Evolutionary conservation across 2,329 filamentous ascomycete species (phyloP).

Genomic region (Diplodia intermedia): DNA sequence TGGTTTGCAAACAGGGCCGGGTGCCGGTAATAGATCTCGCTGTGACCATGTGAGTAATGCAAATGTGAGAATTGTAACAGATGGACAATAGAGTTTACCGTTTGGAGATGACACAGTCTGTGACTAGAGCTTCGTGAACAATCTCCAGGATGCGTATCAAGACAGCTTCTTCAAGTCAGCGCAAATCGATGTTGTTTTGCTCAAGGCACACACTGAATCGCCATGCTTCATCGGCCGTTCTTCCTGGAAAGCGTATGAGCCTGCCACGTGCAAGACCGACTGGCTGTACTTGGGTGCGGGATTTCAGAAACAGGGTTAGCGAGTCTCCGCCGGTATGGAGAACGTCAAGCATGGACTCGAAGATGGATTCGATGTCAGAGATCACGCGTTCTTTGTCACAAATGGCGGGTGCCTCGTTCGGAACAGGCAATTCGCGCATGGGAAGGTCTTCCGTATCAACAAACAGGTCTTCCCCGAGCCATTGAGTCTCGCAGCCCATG

Average conservation of each 20-base stretch:
- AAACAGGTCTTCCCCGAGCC: conserved; percentile 11
- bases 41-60: conserved; percentile 45
- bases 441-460: conserved; percentile 26
- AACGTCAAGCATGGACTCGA: conserved; percentile 60
- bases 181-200: not conserved
- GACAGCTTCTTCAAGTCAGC: conserved; percentile 53
- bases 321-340: conserved; percentile 57
- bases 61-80: not conserved
- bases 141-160: conserved; percentile 63
- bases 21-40: conserved; percentile 82
- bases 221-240: conserved; percentile 63
- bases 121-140: conserved; percentile 60
- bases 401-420: not conserved
- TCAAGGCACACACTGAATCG: conserved; percentile 55
- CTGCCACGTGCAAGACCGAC: conserved; percentile 34
- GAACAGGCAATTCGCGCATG: not conserved
- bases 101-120: conserved; percentile 61
- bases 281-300: conserved; percentile 14
- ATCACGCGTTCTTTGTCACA: conserved; percentile 51
- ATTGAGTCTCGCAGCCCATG: conserved; percentile 38
- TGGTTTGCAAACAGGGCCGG: conserved; percentile 75
- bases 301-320: conserved; percentile 58
- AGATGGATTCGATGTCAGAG: conserved; percentile 62
- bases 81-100: conserved; percentile 49
- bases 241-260: conserved; percentile 61